Conservation (phyloP, 2,329 filamentous ascomycete species). For the Fusarium illudens region DNA sequence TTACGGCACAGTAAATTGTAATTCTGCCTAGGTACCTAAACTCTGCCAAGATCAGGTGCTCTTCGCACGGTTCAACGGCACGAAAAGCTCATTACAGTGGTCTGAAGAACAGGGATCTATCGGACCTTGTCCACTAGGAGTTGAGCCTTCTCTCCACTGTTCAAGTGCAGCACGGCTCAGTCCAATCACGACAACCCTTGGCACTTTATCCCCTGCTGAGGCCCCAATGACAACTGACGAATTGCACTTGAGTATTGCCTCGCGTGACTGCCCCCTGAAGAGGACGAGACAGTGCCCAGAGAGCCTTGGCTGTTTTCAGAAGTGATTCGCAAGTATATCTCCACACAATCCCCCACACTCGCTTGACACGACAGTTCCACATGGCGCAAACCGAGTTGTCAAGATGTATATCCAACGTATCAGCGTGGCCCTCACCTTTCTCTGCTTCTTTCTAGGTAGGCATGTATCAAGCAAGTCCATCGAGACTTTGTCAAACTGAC, state of each 20-base stretch:
- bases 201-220: background rate
- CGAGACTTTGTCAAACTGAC: background rate
- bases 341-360: background rate
- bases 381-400: background rate
- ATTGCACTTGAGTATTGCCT: background rate
- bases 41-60: background rate
- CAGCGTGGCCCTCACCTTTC: background rate
- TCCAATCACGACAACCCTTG: background rate
- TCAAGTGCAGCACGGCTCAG: background rate
- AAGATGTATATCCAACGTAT: background rate
- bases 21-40: too few relatives aligned
- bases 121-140: background rate
- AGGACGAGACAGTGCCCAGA: background rate
- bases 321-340: background rate
- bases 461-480: background rate
- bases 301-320: background rate
- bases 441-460: background rate
- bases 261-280: background rate
- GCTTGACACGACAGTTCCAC: background rate
- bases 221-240: background rate
- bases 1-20: background rate
- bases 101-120: background rate
- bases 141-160: background rate
- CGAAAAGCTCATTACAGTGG: background rate
- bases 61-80: background rate